Conservation (phyloP, 2,329 filamentous ascomycete genomes). For the Atkinsonella hypoxylon region DNA sequence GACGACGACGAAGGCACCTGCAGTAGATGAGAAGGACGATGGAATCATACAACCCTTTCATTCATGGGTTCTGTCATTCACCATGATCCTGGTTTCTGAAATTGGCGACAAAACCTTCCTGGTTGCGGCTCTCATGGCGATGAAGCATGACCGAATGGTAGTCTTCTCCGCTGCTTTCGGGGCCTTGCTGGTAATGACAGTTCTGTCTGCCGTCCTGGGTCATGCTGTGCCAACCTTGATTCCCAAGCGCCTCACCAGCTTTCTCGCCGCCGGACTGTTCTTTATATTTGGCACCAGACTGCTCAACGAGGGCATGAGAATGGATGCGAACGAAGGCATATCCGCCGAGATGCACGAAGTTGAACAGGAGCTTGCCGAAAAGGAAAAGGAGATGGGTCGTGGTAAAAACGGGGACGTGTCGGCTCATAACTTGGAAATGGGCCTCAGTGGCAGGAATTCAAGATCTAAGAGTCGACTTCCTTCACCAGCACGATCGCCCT, state of each 20-base stretch:
- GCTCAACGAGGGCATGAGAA: slow-evolving; percentile 74
- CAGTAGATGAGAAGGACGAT: slow-evolving; percentile 29
- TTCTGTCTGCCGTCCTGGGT: slow-evolving; percentile 83
- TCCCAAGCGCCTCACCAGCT: slow-evolving; percentile 80
- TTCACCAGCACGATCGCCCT: slow-evolving; percentile 70
- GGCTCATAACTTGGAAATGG: slow-evolving; percentile 69
- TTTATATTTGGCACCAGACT: slow-evolving; percentile 79
- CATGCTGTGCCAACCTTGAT: slow-evolving; percentile 86
- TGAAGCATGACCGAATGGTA: slow-evolving; percentile 88
- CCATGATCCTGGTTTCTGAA: slow-evolving; percentile 96
- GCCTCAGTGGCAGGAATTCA: slow-evolving; percentile 56
- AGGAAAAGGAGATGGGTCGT: slow-evolving; percentile 65
- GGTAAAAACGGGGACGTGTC: slow-evolving; percentile 42
- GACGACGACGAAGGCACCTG: slow-evolving; percentile 15
- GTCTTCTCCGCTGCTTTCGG: slow-evolving; percentile 94
- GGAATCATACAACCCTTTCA: slow-evolving; percentile 70
- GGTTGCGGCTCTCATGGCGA: slow-evolving; percentile 94
- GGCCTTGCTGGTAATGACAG: slow-evolving; percentile 85
- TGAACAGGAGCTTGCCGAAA: slow-evolving; percentile 84
- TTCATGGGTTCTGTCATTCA: slow-evolving; percentile 82
- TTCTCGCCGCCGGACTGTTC: slow-evolving; percentile 76
- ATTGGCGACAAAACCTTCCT: slow-evolving; percentile 98
- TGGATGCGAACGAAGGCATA: slow-evolving; percentile 83
- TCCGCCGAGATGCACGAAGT: slow-evolving; percentile 98
- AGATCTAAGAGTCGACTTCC: slow-evolving; percentile 65